Evolutionary conservation across 2,329 filamentous ascomycete genomes (phyloP).

Genomic region (Penicillium psychrosexuale): DNA sequence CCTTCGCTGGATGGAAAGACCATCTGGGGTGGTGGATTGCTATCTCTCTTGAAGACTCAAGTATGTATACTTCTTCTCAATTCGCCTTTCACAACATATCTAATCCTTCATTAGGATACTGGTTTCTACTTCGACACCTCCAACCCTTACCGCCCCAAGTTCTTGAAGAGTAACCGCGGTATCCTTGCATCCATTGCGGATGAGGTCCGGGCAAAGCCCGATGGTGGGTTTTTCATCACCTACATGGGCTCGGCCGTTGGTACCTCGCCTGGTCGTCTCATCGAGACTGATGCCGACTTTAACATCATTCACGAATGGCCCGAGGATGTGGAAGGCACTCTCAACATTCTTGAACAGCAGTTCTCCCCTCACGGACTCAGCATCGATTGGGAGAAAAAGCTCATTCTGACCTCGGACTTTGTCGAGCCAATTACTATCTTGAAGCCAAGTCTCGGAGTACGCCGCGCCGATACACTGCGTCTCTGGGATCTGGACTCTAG

Average conservation of each 20-base stretch:
- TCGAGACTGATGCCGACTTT: constrained; percentile 59
- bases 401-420: constrained; percentile 62
- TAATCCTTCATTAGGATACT: constrained; percentile 48
- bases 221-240: constrained; percentile 60
- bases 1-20: constrained; percentile 56
- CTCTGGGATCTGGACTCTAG: constrained; percentile 56
- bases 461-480: constrained; percentile 56
- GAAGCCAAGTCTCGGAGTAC: constrained; percentile 56
- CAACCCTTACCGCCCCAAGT: constrained; percentile 58
- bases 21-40: constrained; percentile 55
- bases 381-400: constrained; percentile 56
- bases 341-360: constrained; percentile 59
- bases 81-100: neutral
- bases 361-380: constrained; percentile 61
- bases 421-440: constrained; percentile 60
- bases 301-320: constrained; percentile 64
- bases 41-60: constrained; percentile 58
- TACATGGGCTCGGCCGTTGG: constrained; percentile 61
- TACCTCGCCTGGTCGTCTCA: constrained; percentile 57
- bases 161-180: constrained; percentile 59
- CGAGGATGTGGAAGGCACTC: constrained; percentile 52
- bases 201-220: constrained; percentile 62
- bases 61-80: neutral
- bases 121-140: constrained; percentile 61
- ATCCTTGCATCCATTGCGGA: constrained; percentile 59